phyloP scores from a whole-genome alignment of 2,329 filamentous ascomycete genomes.

The Cercospora sojina region DNA sequence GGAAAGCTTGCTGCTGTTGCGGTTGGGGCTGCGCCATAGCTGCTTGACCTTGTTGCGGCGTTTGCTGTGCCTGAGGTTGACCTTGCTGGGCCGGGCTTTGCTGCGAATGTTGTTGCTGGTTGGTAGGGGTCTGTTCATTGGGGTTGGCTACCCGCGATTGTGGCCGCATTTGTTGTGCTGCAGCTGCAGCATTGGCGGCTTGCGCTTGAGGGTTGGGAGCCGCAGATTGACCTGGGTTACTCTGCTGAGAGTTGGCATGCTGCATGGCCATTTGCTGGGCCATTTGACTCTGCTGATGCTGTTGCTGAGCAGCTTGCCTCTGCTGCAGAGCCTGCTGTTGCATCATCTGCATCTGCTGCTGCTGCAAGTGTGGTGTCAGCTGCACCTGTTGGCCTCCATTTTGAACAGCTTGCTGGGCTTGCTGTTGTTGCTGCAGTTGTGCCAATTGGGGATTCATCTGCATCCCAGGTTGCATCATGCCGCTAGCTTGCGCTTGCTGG shows the following conservation, averaged over 20 bases:
- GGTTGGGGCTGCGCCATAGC: slow-evolving; percentile 44
- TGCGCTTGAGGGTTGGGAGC: slow-evolving; percentile 42
- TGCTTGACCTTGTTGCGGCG: slow-evolving; percentile 43
- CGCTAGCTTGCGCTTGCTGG: slow-evolving; percentile 41
- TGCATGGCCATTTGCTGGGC: slow-evolving; percentile 47
- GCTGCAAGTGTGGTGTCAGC: slow-evolving; percentile 31
- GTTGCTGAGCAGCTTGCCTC: slow-evolving; percentile 36
- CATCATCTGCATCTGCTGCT: slow-evolving; percentile 46
- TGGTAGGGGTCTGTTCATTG: slow-evolving; percentile 34
- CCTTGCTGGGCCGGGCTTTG: slow-evolving; percentile 37
- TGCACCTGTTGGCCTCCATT: slow-evolving; percentile 26
- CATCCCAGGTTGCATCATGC: slow-evolving; percentile 30
- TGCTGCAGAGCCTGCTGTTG: slow-evolving; percentile 41
- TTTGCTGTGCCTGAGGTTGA: slow-evolving; percentile 39
- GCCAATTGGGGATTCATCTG: slow-evolving; percentile 40
- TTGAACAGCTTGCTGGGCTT: slow-evolving; percentile 36
- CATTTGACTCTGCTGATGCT: slow-evolving; percentile 43
- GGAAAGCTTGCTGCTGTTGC: slow-evolving; percentile 41
- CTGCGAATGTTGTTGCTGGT: slow-evolving; percentile 32
- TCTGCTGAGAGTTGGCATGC: slow-evolving; percentile 50
- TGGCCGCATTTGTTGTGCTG: slow-evolving; percentile 41
- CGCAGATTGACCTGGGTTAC: slow-evolving; percentile 48
- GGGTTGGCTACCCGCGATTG: slow-evolving; percentile 41
- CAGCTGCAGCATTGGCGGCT: slow-evolving; percentile 33
- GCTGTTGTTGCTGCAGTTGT: slow-evolving; percentile 42